A percentile compares a stretch with the other conserved stretches of the same genome.
phyloP scores from a whole-genome alignment of 108 stramenopile genomes.

The Discostella stelligeroides region DNA sequence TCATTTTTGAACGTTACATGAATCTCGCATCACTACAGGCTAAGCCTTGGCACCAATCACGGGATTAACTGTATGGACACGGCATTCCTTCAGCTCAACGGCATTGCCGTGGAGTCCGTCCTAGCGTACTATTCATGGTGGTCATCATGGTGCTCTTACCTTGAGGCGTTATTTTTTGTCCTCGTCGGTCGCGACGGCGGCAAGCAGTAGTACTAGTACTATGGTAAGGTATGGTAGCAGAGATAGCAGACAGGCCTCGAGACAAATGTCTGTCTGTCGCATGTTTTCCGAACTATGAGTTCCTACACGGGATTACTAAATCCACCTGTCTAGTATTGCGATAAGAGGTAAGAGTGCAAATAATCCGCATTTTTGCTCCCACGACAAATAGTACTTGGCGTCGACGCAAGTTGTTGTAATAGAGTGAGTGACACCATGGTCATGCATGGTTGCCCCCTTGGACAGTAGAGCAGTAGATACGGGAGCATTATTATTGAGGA shows the following conservation, averaged over 20 bases:
- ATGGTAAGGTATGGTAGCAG: too few species aligned
- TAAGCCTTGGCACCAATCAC: too few species aligned
- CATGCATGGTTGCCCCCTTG: too few species aligned
- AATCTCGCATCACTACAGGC: too few species aligned
- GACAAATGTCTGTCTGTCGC: neutral
- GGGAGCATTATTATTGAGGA: too few species aligned
- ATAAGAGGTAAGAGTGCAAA: constrained; percentile 7
- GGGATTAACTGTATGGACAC: too few species aligned
- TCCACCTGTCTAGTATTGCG: constrained; percentile 16
- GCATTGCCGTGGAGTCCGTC: too few species aligned
- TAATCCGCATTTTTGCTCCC: neutral
- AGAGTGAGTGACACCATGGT: constrained; percentile 18
- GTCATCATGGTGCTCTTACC: constrained; percentile 23
- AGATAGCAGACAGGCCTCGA: too few species aligned
- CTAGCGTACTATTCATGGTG: neutral
- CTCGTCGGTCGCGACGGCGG: too few species aligned
- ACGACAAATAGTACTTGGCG: neutral
- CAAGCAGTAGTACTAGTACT: too few species aligned
- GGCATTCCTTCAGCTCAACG: too few species aligned
- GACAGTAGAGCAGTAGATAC: neutral
- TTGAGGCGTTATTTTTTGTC: neutral
- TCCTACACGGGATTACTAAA: constrained; percentile 3
- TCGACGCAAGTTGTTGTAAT: neutral
- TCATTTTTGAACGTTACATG: too few species aligned
- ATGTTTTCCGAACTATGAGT: neutral